Evolutionary conservation across 352 stramenopile genomes (phyloP), one percentile per base, ranked within the genome.

Genomic region (Phytopythium kandeliae): DNA sequence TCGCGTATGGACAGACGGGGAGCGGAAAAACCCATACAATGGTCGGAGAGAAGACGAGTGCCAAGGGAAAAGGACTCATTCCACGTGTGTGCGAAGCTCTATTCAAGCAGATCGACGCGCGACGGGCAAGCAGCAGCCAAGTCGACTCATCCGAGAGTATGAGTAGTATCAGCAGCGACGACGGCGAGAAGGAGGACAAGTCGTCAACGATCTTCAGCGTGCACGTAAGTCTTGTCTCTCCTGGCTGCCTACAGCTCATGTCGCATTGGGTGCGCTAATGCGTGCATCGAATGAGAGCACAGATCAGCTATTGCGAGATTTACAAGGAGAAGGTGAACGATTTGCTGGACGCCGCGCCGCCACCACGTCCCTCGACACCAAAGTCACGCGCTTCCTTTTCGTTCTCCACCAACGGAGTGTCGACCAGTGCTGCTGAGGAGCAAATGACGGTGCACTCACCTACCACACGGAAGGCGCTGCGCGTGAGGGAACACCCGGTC

Each of bases 261-360:
- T 1, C 16, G 13, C 6, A n/a, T 26, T 11, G 2, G n/a, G 16
- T 2, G 1, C 31, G 38, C 38, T 44, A n/a, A 44, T 9, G 1
- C 17, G 17, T 28, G 24, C n/a, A 25, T 4, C 11, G 28, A 31
- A 16, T 49, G 49, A 60, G 22, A 53, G 48, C 22, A 49, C 49
- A 28, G 26, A 48, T 38, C 45, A 92, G 74, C 50, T 93, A 93
- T 37, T 92, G 79, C 33, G 83, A 93, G 58, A 93, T 93, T 48
- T 93, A 93, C 71, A 91, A 90, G 48, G 83, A 93, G 37, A 91
- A 92, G 51, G 83, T 93, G 10, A 86, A 89, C 46, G 83, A 93
- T 63, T 48, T 93, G n/a, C 52, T 93, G 30, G 79, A 92, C 10
- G 60, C 26, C 3, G 34, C 10, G 15, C 36, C 11, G 11, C 8